phyloP scores from a whole-genome alignment of 441 rosid genomes.

The Gossypium aridum region DNA sequence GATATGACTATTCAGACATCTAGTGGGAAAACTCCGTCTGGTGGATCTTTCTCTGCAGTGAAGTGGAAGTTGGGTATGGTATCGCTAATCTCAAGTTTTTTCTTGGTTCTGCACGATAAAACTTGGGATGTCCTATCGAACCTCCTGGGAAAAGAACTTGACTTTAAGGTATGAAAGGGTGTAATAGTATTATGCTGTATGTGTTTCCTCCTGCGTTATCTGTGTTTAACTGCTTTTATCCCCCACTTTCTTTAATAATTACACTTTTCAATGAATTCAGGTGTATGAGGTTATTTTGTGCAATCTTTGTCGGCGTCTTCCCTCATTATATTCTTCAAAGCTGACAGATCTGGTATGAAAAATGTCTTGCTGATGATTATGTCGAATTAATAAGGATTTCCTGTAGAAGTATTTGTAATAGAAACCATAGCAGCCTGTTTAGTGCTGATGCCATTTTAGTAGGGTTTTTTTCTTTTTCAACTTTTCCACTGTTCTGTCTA shows the following conservation, averaged over 20 bases:
- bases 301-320: slow-evolving; percentile 58
- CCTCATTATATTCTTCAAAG: slow-evolving; percentile 48
- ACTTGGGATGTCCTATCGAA: slow-evolving; percentile 76
- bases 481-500: slow-evolving; percentile 1
- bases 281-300: slow-evolving; percentile 56
- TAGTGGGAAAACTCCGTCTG: slow-evolving; percentile 41
- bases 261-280: slow-evolving; percentile 31
- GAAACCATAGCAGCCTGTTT: slow-evolving; percentile 5
- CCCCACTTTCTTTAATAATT: slow-evolving; percentile 8
- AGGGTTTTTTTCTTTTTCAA: not conserved
- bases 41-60: slow-evolving; percentile 40
- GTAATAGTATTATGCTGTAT: slow-evolving; percentile 8
- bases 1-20: slow-evolving; percentile 49
- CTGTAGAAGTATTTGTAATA: not conserved
- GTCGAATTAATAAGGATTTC: slow-evolving; percentile 4
- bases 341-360: slow-evolving; percentile 59
- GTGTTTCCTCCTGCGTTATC: slow-evolving; percentile 14
- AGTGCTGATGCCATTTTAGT: not conserved
- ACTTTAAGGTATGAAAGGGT: slow-evolving; percentile 48
- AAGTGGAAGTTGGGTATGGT: slow-evolving; percentile 87
- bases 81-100: slow-evolving; percentile 67
- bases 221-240: slow-evolving; percentile 16
- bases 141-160: slow-evolving; percentile 57
- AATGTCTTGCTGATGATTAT: slow-evolving; percentile 12
- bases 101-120: slow-evolving; percentile 39